Percentiles rank a stretch among this genome's conserved stretches.
Conservation (phyloP, 2,329 filamentous ascomycete genomes). For the Kalmusia sp. region DNA sequence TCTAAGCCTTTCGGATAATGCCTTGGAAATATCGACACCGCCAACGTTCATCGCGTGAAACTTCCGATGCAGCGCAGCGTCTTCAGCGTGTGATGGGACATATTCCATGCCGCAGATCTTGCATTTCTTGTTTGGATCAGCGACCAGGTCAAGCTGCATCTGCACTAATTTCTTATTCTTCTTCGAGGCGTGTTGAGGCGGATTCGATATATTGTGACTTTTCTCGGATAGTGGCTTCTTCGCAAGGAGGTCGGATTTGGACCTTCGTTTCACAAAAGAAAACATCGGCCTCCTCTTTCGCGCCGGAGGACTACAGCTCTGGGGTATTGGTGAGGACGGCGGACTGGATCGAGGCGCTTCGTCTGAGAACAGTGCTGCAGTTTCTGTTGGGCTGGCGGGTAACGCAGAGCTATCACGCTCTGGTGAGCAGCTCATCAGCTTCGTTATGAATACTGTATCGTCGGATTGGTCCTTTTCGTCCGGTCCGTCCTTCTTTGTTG, state of each 20-base stretch:
- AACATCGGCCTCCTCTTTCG: constrained; percentile 56
- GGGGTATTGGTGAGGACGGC: constrained; percentile 37
- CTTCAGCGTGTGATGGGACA: constrained; percentile 66
- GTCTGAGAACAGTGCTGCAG: constrained; percentile 50
- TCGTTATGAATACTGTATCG: background rate
- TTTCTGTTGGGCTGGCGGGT: constrained; percentile 40
- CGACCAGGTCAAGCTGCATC: constrained; percentile 67
- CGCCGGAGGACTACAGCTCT: constrained; percentile 30
- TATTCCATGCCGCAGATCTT: constrained; percentile 71
- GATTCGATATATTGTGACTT: constrained; percentile 43
- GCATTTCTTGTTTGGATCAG: constrained; percentile 64
- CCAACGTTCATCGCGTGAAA: constrained; percentile 68
- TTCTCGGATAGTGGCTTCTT: constrained; percentile 32
- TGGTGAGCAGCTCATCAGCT: constrained; percentile 8
- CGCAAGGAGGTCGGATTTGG: constrained; percentile 16
- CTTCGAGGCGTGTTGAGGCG: constrained; percentile 31
- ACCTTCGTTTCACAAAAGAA: constrained; percentile 50
- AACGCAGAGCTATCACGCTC: constrained; percentile 18
- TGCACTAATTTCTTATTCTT: constrained; percentile 57
- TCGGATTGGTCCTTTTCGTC: constrained; percentile 20
- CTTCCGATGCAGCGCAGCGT: constrained; percentile 67
- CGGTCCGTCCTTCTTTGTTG: constrained; percentile 6
- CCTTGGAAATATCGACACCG: constrained; percentile 67
- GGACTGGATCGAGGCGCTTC: constrained; percentile 39
- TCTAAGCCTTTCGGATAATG: constrained; percentile 60